Evolutionary conservation across 345 rosid species (phyloP).

Genomic region (Citrus cavaleriei): DNA sequence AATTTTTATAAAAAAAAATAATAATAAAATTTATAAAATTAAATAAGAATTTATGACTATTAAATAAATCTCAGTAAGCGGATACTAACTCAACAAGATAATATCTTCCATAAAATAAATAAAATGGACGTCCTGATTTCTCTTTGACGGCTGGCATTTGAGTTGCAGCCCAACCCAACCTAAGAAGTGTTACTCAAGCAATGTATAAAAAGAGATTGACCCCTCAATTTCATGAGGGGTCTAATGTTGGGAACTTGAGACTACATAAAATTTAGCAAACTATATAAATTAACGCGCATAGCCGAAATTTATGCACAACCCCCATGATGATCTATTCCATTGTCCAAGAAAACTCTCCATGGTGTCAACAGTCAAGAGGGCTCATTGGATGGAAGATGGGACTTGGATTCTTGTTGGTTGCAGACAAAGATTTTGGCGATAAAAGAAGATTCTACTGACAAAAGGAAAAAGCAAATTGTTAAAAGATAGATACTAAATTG

Average conservation of each 20-base stretch:
- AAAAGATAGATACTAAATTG: constrained; percentile 8
- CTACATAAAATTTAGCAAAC: background rate
- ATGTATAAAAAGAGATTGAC: background rate
- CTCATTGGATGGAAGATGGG: background rate
- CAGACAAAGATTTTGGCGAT: background rate
- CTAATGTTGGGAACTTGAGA: background rate
- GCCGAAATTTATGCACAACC: background rate
- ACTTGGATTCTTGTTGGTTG: background rate
- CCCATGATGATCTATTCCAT: background rate
- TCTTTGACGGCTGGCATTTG: too few species aligned
- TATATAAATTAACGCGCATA: background rate
- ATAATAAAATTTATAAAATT: too few species aligned
- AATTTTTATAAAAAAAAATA: too few species aligned
- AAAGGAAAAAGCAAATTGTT: background rate
- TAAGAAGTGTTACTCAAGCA: too few species aligned
- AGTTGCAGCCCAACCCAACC: too few species aligned
- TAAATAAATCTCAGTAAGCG: accelerated
- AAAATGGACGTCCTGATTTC: too few species aligned
- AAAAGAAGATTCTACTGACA: background rate
- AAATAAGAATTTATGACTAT: too few species aligned
- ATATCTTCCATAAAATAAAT: too few species aligned
- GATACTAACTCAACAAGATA: too few species aligned
- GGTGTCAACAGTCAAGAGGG: background rate
- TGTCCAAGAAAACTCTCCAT: background rate
- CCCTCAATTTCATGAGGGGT: background rate